A percentile compares a stretch with the other conserved stretches of the same genome.
Conservation (phyloP, 768 basidiomycete species). For the Cystofilobasidium macerans region DNA sequence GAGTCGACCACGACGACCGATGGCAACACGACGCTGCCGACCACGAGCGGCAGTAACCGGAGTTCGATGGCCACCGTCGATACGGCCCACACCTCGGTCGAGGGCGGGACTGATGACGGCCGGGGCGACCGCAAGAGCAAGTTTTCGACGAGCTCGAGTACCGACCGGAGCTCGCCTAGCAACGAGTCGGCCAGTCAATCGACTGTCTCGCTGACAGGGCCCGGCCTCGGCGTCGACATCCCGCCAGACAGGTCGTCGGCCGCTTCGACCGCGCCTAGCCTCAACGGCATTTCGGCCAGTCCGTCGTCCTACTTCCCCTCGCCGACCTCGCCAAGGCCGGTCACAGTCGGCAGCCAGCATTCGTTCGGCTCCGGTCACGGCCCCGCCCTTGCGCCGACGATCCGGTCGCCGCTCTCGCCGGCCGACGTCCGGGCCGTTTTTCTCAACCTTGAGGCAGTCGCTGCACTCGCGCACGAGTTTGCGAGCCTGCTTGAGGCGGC, state of each 20-base stretch:
- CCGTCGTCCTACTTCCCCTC: conserved; percentile 2
- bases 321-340: not conserved
- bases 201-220: not conserved
- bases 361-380: not conserved
- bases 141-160: not conserved
- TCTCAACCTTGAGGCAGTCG: conserved; percentile 37
- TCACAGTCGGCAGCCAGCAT: not conserved
- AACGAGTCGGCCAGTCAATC: not conserved
- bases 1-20: conserved; percentile 26
- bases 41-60: conserved; percentile 27
- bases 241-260: not conserved
- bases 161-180: not conserved
- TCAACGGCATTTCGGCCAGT: not conserved
- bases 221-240: not conserved
- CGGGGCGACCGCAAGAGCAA: conserved; percentile 6
- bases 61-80: conserved; percentile 33
- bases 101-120: conserved; percentile 23
- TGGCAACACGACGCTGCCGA: conserved; percentile 21
- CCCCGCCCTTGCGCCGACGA: not conserved
- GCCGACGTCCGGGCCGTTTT: conserved; percentile 36
- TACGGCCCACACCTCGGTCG: conserved; percentile 30
- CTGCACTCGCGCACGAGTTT: conserved; percentile 35
- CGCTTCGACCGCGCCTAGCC: not conserved
- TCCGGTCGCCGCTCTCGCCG: conserved; percentile 28
- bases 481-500: conserved; percentile 35